Evolutionary conservation across 208 protist species (phyloP), one percentile per base, ranked within the genome.

Genomic region (Phytomonas francai): DNA sequence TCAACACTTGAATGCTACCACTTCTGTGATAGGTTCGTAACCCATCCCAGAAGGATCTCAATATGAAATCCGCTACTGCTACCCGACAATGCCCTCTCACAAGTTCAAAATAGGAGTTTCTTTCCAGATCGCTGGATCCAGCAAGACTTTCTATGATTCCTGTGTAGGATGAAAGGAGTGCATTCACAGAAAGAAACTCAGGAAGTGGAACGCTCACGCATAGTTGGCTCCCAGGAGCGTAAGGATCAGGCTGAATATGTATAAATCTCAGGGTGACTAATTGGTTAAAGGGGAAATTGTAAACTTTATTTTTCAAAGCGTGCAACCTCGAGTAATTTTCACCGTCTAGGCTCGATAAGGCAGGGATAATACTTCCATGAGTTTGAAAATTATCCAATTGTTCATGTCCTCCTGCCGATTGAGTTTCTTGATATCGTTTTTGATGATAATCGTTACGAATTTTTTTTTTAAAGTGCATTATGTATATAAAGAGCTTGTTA

Each of bases 1-100:
- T 62, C n/a, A 91, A 75, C 59, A 94, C 80, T 59, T 91, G 73
- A 25, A 98, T 39, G n/a, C 90, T 86, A 1, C 84, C 72, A 57
- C 57, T 72, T n/a, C 63, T 31, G 29, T 33, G 51, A 31, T 30
- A 32, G 14, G 22, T 22, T 1, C 61, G 36, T 0, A 78, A 30
- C 8, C 68, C 79, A 2, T 45, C 36, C 29, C 71, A 70, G 12
- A 92, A 73, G 45, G 65, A 69, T 27, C 87, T 83, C 16, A 92
- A 74, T 4, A 92, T 51, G 49, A 72, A 92, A 72, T 92, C 87
- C 54, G 89, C 80, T 12, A 77, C 82, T 0, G 87, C 85, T 7
- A 86, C 78, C 16, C 79, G 80, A 3, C 81, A 67, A 59, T 68
- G 67, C 16, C 32, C 31, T 19, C 30, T 67, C 5, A 65, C 34